A percentile compares a stretch with the other conserved stretches of the same genome.
Evolutionary conservation across 768 basidiomycete species (phyloP).

Genomic region (Neoboletus magnificus): DNA sequence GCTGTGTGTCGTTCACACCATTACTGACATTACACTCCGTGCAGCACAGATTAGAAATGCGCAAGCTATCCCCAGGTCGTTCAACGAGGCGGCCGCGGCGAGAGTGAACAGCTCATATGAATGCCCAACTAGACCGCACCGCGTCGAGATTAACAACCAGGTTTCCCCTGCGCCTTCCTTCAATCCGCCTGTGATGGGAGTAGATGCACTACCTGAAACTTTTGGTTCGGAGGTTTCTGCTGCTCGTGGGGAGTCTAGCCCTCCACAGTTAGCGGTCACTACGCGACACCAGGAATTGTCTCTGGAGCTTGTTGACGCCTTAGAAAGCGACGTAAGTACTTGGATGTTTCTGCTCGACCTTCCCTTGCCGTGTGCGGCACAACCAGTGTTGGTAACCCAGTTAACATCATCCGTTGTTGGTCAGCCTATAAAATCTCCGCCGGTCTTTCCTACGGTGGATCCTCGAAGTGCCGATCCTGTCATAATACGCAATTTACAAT

Average conservation of each 20-base stretch:
- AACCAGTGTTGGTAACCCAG: not conserved
- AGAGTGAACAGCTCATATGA: not conserved
- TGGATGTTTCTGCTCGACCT: not conserved
- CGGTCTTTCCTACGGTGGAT: not conserved
- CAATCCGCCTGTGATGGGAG: not conserved
- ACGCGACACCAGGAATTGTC: not conserved
- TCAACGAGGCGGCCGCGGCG: not conserved
- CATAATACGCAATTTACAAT: constrained; percentile 49
- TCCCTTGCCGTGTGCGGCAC: not conserved
- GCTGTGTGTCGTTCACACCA: constrained; percentile 62
- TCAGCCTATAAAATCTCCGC: constrained; percentile 2
- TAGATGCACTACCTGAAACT: not conserved
- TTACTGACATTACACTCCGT: constrained; percentile 58
- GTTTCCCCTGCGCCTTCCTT: not conserved
- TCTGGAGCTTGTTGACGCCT: not conserved
- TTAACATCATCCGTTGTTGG: not conserved
- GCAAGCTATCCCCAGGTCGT: constrained; percentile 23
- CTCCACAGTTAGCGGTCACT: no score
- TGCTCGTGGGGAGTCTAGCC: not conserved
- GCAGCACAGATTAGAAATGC: constrained; percentile 57
- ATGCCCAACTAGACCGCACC: not conserved
- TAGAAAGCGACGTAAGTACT: constrained; percentile 6
- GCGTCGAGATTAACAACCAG: not conserved
- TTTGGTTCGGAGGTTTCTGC: not conserved
- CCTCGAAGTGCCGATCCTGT: not conserved